Conservation (phyloP, 768 basidiomycete species). For the Botryobasidium botryosum region DNA sequence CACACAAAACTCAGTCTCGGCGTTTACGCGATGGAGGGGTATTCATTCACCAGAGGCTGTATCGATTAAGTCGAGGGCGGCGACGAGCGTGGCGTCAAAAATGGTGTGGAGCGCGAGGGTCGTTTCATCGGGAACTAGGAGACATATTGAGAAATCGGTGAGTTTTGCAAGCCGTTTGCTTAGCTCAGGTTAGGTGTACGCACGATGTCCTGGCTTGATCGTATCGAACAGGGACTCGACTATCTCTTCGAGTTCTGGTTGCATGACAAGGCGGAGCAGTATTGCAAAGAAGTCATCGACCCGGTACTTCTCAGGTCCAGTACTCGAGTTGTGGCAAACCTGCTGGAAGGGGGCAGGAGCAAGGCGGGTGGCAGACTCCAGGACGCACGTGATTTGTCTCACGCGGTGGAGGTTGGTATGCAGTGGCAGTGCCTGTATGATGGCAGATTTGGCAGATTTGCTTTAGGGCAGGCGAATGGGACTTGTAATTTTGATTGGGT, state of each 20-base stretch:
- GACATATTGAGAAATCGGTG: too few species aligned
- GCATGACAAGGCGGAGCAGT: not conserved
- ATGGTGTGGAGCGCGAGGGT: slow-evolving; percentile 6
- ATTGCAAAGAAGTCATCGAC: not conserved
- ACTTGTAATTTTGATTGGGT: too few species aligned
- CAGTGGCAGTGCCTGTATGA: too few species aligned
- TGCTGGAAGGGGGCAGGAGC: not conserved
- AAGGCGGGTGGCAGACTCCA: not conserved
- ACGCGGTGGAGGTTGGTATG: not conserved
- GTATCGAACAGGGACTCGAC: not conserved
- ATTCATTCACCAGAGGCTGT: slow-evolving; percentile 35
- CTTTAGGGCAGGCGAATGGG: too few species aligned
- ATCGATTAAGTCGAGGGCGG: slow-evolving; percentile 66
- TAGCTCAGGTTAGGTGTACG: not conserved
- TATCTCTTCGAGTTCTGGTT: not conserved
- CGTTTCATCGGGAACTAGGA: slow-evolving; percentile 6
- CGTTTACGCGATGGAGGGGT: not conserved
- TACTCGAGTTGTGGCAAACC: not conserved
- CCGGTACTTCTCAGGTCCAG: not conserved
- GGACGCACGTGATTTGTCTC: not conserved
- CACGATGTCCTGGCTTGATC: not conserved
- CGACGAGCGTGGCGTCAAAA: slow-evolving; percentile 25
- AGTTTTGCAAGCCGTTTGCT: not conserved
- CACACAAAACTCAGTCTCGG: slow-evolving; percentile 17
- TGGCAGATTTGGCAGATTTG: too few species aligned